Evolutionary conservation across 2,329 filamentous ascomycete genomes (phyloP).

Genomic region (Calonectria fujianensis): DNA sequence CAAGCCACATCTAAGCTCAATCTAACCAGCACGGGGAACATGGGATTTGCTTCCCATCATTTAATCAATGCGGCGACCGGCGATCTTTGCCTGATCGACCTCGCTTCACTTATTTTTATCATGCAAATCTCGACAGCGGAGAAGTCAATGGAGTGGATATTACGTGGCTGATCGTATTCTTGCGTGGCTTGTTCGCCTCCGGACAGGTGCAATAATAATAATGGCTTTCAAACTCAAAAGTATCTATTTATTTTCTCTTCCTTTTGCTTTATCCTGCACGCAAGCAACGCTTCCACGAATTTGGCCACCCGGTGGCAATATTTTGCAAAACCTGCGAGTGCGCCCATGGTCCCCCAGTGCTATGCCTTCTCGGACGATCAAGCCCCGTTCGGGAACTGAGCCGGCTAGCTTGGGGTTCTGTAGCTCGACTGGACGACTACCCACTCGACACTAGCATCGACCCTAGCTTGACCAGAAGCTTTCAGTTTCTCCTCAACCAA

Average conservation of each 20-base stretch:
- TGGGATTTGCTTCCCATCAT: slow-evolving; percentile 28
- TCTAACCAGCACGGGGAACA: slow-evolving; percentile 11
- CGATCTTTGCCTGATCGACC: slow-evolving; percentile 38
- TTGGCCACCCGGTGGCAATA: slow-evolving; percentile 31
- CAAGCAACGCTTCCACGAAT: slow-evolving; percentile 3
- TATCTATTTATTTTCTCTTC: background rate
- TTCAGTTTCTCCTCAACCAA: background rate
- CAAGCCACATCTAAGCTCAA: slow-evolving; percentile 33
- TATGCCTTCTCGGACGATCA: slow-evolving; percentile 38
- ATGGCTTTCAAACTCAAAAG: background rate
- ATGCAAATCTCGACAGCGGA: slow-evolving; percentile 28
- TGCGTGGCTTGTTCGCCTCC: slow-evolving; percentile 42
- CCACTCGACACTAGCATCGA: slow-evolving; percentile 2
- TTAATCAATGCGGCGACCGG: slow-evolving; percentile 26
- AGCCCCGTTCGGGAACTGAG: slow-evolving; percentile 32
- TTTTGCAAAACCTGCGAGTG: slow-evolving; percentile 16
- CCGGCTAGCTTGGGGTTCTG: slow-evolving; percentile 32
- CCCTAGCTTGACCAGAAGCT: background rate
- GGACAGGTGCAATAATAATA: background rate
- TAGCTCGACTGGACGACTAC: slow-evolving; percentile 21
- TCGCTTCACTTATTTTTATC: slow-evolving; percentile 40
- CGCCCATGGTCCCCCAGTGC: slow-evolving; percentile 28
- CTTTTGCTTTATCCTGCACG: background rate
- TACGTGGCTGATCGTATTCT: slow-evolving; percentile 24
- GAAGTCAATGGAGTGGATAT: slow-evolving; percentile 14